Conservation (phyloP, 2,329 filamentous ascomycete species). For the Zymoseptoria brevis region DNA sequence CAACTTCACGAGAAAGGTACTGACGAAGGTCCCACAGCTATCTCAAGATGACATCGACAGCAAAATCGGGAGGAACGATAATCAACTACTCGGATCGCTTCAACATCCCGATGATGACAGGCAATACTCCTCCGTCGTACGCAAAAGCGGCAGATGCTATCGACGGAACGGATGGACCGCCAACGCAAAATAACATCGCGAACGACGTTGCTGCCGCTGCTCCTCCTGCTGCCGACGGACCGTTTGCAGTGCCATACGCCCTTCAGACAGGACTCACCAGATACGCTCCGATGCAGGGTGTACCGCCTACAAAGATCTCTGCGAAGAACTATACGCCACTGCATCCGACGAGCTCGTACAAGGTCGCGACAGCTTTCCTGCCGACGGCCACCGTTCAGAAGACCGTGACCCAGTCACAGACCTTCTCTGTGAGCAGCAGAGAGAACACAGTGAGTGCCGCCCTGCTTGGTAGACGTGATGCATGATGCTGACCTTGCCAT, state of each 20-base stretch:
- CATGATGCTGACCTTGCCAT: neutral
- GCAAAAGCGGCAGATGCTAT: slow-evolving; percentile 29
- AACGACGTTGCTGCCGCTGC: slow-evolving; percentile 15
- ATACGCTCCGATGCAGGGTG: slow-evolving; percentile 54
- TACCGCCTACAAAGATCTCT: slow-evolving; percentile 53
- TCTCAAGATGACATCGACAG: slow-evolving; percentile 50
- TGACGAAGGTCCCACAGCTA: slow-evolving; percentile 37
- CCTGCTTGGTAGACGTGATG: neutral
- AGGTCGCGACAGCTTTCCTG: slow-evolving; percentile 45
- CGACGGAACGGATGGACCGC: slow-evolving; percentile 33
- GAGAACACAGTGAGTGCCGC: slow-evolving; percentile 50
- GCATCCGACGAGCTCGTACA: slow-evolving; percentile 49
- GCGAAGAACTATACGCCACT: slow-evolving; percentile 42
- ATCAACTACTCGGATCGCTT: slow-evolving; percentile 58
- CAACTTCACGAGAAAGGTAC: neutral
- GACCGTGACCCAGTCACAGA: slow-evolving; percentile 46
- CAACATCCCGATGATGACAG: slow-evolving; percentile 56
- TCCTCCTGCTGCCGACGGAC: slow-evolving; percentile 11
- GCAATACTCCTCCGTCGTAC: slow-evolving; percentile 44
- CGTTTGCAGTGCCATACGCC: slow-evolving; percentile 42
- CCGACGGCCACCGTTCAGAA: slow-evolving; percentile 38
- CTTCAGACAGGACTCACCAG: slow-evolving; percentile 50
- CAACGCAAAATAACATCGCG: slow-evolving; percentile 27
- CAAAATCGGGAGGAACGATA: slow-evolving; percentile 47
- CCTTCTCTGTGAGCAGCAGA: slow-evolving; percentile 43